These are phyloP conservation scores for Cutaneotrichosporon cutaneum DNA, from an alignment of 1,284 basidiomycete genomes.

Conservation along the genomic window DNA sequence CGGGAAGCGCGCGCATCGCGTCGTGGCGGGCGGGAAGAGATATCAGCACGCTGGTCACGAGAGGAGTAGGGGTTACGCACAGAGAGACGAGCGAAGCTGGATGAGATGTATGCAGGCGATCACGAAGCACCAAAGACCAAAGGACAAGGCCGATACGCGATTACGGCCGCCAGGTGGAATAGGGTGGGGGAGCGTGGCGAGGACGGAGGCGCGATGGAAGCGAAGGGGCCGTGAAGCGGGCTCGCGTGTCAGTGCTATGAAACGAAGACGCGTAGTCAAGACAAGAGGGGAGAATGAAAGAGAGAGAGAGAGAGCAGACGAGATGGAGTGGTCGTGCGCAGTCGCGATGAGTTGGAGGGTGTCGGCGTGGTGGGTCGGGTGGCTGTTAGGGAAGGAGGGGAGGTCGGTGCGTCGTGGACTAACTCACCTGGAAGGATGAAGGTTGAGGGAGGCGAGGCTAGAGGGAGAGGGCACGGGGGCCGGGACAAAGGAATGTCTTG, in stretches of 20 bases:
- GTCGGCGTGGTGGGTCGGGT: not conserved
- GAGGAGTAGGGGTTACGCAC: not conserved
- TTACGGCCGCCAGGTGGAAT: not conserved
- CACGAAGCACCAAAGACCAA: not conserved
- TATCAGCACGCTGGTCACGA: too few relatives aligned
- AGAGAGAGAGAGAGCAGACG: not conserved
- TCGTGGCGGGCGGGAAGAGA: not conserved
- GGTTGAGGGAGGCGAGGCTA: too few relatives aligned
- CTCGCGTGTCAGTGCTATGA: slow-evolving; percentile 7
- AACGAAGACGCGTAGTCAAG: slow-evolving; percentile 3
- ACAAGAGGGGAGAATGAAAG: not conserved
- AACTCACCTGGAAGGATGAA: not conserved
- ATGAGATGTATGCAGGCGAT: not conserved
- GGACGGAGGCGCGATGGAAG: not conserved
- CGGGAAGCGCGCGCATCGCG: not conserved
- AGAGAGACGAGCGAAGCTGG: slow-evolving; percentile 3
- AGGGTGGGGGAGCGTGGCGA: not conserved
- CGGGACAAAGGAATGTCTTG: not conserved
- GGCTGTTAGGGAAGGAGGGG: not conserved
- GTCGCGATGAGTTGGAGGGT: not conserved
- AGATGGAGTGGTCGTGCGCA: not conserved
- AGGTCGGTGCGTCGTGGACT: not conserved
- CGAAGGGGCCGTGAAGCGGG: slow-evolving; percentile 1
- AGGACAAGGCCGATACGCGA: not conserved
- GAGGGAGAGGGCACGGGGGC: too few relatives aligned